Evolutionary conservation across 169 alveolate genomes (phyloP).

Genomic region (Plasmodium cynomolgi): DNA sequence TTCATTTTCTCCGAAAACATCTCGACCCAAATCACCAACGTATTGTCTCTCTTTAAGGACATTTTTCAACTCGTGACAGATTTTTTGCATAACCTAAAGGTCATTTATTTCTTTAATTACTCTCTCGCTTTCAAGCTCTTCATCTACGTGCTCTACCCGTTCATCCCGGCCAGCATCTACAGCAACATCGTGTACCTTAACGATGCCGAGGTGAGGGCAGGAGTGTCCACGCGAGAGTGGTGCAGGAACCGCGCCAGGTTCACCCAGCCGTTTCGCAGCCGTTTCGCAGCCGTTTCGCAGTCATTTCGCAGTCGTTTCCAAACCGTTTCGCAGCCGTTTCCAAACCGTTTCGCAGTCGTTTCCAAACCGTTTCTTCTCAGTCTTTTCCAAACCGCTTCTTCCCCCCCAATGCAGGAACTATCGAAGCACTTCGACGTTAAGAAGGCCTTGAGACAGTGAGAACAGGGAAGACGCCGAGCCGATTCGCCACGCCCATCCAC

Average conservation of each 20-base stretch:
- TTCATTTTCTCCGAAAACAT: slow-evolving; percentile 37
- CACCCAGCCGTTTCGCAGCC: too few species aligned
- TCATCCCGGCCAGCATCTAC: slow-evolving; percentile 41
- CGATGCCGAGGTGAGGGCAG: slow-evolving; percentile 6
- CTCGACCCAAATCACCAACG: slow-evolving; percentile 18
- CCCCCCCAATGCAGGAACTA: slow-evolving; percentile 20
- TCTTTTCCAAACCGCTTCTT: too few species aligned
- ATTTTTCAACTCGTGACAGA: slow-evolving; percentile 33
- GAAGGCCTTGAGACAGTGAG: slow-evolving; percentile 20
- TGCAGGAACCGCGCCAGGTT: background rate
- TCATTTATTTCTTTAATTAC: slow-evolving; percentile 45
- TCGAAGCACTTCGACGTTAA: slow-evolving; percentile 54
- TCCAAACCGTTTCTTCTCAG: too few species aligned
- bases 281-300: too few species aligned
- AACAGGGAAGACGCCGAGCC: background rate
- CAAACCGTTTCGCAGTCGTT: too few species aligned
- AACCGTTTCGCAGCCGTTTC: too few species aligned
- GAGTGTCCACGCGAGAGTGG: background rate
- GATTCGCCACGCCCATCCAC: background rate
- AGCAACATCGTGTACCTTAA: slow-evolving; percentile 14
- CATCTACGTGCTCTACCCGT: slow-evolving; percentile 47
- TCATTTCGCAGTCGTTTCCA: too few species aligned
- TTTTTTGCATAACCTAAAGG: slow-evolving; percentile 30
- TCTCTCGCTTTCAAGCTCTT: slow-evolving; percentile 37
- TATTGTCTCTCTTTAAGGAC: slow-evolving; percentile 53